Base-by-base conservation (phyloP, 192 early-diverging fungal genomes). In the Coemansia sp. region DNA sequence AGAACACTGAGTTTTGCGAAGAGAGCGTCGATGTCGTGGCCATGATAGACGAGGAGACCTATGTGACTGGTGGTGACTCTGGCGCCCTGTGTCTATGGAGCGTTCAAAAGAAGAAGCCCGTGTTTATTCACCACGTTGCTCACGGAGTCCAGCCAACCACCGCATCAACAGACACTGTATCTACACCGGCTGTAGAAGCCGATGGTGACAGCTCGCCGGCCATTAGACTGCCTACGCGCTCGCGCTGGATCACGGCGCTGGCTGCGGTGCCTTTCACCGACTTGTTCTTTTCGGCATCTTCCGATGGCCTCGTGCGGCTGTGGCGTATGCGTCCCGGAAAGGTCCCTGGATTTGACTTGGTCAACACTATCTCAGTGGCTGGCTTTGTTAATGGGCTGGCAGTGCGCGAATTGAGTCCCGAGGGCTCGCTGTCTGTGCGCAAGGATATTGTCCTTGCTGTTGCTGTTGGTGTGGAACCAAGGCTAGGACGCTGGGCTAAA, bases 51-150 rank as follows among this genome's bases (percentile, higher is more conserved):
- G 97, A 99, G 72, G 90, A 94, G 50, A 85, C 86, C 38, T 99
- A 93, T 85, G 81, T 99, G 21, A 95, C 86, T 13, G 97, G 96
- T 48, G 89, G 91, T 38, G 96, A 99, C 77, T 69, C 69, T 38
- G 92, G 95, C 12, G 86, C 91, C 0, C 88, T 99, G 45, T 97
- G 93, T 28, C 82, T 99, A 65, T 99, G 97, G 97, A 92, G 90
- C 73, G 68, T 89, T 26, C 86, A 87, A 65, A 90, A 88, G 66
- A 99, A 99, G 83, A 98, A 98, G 69, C 94, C 97, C 13, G 70
- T 93, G 6, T 96, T 90, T 64, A 89, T 93, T 7, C 81, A 88
- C 47, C 72, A 87, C 39, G 50, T 85, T 3, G 86, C 91, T 16
- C 97, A 99, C 67, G 95, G 95, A 2, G 62, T 83, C 31, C 77